These are phyloP conservation scores for Capsicum pubescens DNA, from an alignment of 257 asterid species.

Conservation along the genomic window DNA sequence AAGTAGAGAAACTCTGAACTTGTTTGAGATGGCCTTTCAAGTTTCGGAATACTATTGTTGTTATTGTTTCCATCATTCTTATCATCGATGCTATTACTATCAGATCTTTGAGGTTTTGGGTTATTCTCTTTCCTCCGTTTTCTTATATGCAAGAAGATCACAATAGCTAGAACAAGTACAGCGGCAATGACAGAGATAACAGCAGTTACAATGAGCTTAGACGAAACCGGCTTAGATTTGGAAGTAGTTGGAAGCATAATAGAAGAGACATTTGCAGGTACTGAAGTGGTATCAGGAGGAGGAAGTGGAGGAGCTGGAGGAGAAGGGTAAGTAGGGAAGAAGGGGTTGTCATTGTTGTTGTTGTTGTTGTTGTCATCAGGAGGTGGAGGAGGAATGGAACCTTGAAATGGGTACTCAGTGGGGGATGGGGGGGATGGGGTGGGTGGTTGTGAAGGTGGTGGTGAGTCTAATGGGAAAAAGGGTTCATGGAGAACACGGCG, in stretches of 20 bases:
- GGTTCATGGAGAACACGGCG: slow-evolving; percentile 46
- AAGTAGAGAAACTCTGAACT: slow-evolving; percentile 44
- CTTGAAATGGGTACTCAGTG: slow-evolving; percentile 29
- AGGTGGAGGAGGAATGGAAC: slow-evolving; percentile 2
- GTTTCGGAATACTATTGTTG: slow-evolving; percentile 31
- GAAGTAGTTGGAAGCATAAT: slow-evolving; percentile 25
- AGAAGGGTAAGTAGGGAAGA: slow-evolving; percentile 32
- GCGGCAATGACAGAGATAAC: slow-evolving; percentile 34
- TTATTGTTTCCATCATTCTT: background rate
- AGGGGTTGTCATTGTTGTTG: slow-evolving; percentile 21
- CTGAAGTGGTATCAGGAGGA: slow-evolving; percentile 27
- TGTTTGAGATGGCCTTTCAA: slow-evolving; percentile 37
- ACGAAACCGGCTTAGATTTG: slow-evolving; percentile 25
- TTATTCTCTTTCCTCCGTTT: background rate
- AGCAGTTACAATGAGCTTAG: slow-evolving; percentile 33
- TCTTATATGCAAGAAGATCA: slow-evolving; percentile 26
- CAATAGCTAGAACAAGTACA: slow-evolving; percentile 17
- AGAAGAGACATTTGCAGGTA: slow-evolving; percentile 39
- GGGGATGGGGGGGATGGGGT: slow-evolving; percentile 19
- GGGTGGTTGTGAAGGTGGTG: slow-evolving; percentile 25
- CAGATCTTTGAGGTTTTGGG: slow-evolving; percentile 22
- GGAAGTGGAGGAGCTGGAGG: slow-evolving; percentile 24
- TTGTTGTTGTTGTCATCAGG: background rate
- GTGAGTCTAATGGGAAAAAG: slow-evolving; percentile 25
- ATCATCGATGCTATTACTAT: background rate